phyloP scores from a whole-genome alignment of 108 stramenopile species.

The Nitzschia sp. region DNA sequence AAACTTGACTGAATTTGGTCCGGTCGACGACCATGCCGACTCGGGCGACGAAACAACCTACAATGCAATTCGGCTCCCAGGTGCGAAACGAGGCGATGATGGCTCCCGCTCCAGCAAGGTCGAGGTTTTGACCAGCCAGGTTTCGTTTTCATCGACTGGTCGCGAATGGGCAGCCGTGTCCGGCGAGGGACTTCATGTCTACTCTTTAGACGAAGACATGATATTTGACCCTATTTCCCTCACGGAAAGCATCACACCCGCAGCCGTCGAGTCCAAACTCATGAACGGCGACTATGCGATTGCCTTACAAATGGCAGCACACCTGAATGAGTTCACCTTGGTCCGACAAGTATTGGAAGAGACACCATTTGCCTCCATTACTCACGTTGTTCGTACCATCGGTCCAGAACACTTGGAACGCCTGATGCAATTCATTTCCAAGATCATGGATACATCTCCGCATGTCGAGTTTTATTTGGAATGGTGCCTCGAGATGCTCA shows the following conservation, averaged over 20 bases:
- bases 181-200: slow-evolving; percentile 88
- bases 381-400: slow-evolving; percentile 69
- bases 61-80: slow-evolving; percentile 67
- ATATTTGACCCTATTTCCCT: slow-evolving; percentile 90
- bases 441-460: slow-evolving; percentile 78
- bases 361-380: slow-evolving; percentile 77
- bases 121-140: slow-evolving; percentile 82
- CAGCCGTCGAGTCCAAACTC: slow-evolving; percentile 71
- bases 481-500: slow-evolving; percentile 79
- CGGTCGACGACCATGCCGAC: slow-evolving; percentile 80
- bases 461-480: slow-evolving; percentile 88
- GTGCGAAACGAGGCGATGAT: slow-evolving; percentile 87
- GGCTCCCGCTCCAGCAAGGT: slow-evolving; percentile 83
- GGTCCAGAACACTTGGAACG: slow-evolving; percentile 74
- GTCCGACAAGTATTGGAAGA: slow-evolving; percentile 77
- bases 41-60: slow-evolving; percentile 72
- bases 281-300: slow-evolving; percentile 59
- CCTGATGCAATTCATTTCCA: slow-evolving; percentile 73
- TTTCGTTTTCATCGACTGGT: slow-evolving; percentile 85
- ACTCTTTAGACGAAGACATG: slow-evolving; percentile 91
- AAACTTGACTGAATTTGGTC: slow-evolving; percentile 77
- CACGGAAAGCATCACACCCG: slow-evolving; percentile 83
- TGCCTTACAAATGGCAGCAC: slow-evolving; percentile 80
- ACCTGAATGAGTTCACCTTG: slow-evolving; percentile 82
- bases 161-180: slow-evolving; percentile 90